Evolutionary conservation across 2,329 filamentous ascomycete species (phyloP).

Genomic region (Penicillium sp.): DNA sequence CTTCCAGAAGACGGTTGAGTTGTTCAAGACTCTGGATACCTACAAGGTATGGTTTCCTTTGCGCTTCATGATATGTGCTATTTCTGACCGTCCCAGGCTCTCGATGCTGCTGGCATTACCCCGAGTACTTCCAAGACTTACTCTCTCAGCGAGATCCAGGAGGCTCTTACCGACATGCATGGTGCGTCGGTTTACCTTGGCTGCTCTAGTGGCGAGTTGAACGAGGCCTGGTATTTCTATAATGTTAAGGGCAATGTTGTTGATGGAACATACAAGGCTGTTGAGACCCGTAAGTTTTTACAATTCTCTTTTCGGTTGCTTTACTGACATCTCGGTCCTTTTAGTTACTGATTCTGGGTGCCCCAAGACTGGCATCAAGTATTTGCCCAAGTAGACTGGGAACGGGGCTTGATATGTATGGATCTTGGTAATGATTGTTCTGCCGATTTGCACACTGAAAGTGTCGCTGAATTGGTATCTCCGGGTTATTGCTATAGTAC

Average conservation of each 20-base stretch:
- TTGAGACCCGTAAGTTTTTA: constrained; percentile 44
- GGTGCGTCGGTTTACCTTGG: constrained; percentile 51
- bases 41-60: constrained; percentile 41
- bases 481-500: constrained; percentile 2
- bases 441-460: neutral
- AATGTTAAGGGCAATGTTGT: constrained; percentile 56
- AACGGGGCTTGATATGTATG: neutral
- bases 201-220: constrained; percentile 48
- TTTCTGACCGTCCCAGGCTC: constrained; percentile 36
- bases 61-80: neutral
- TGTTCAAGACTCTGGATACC: constrained; percentile 56
- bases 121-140: constrained; percentile 52
- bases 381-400: constrained; percentile 54
- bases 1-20: constrained; percentile 53
- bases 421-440: neutral
- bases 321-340: neutral
- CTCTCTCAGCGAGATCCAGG: constrained; percentile 48
- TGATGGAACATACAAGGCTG: constrained; percentile 58
- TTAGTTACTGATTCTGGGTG: constrained; percentile 54
- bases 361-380: constrained; percentile 60
- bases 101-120: constrained; percentile 54
- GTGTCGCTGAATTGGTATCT: constrained; percentile 3
- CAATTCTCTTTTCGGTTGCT: neutral
- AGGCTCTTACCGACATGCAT: constrained; percentile 48
- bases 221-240: constrained; percentile 56